phyloP scores from a whole-genome alignment of 2,329 filamentous ascomycete genomes.

The Colletotrichum sp. region DNA sequence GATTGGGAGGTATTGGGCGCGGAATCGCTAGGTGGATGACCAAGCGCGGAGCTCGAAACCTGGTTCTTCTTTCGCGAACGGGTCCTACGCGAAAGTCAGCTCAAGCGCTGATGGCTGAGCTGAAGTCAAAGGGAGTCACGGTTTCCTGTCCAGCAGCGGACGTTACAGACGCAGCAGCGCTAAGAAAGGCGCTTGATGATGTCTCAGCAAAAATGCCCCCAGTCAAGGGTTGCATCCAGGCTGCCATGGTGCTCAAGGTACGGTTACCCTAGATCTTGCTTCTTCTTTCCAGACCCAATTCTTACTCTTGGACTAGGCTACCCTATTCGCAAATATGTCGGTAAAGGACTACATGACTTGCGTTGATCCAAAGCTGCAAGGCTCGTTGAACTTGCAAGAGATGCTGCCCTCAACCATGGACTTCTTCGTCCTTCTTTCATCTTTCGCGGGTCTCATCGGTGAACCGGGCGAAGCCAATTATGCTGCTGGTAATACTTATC shows the following conservation, averaged over 20 bases:
- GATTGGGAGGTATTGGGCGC: constrained; percentile 31
- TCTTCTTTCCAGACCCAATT: background rate
- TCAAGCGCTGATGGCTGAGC: constrained; percentile 19
- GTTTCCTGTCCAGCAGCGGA: constrained; percentile 26
- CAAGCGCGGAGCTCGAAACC: constrained; percentile 27
- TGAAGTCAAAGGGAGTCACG: constrained; percentile 26
- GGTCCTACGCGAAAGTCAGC: constrained; percentile 21
- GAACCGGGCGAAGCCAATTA: constrained; percentile 38
- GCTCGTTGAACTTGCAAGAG: constrained; percentile 44
- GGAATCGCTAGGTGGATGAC: constrained; percentile 29
- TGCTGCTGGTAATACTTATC: constrained; percentile 32
- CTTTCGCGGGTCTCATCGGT: constrained; percentile 33
- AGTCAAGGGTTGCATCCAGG: background rate
- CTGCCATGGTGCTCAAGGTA: background rate
- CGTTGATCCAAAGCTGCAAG: constrained; percentile 45
- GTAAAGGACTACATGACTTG: constrained; percentile 46
- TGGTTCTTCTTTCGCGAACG: constrained; percentile 33
- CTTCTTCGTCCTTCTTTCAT: constrained; percentile 39
- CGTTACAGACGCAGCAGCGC: constrained; percentile 31
- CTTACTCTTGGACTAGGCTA: constrained; percentile 39
- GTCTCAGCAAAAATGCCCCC: constrained; percentile 30
- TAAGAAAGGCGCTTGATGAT: constrained; percentile 37
- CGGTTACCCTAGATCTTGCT: background rate
- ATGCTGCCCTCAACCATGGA: constrained; percentile 27
- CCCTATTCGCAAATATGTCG: constrained; percentile 50